Evolutionary conservation across 352 stramenopile species (phyloP).

Genomic region (Peronospora belbahrii): DNA sequence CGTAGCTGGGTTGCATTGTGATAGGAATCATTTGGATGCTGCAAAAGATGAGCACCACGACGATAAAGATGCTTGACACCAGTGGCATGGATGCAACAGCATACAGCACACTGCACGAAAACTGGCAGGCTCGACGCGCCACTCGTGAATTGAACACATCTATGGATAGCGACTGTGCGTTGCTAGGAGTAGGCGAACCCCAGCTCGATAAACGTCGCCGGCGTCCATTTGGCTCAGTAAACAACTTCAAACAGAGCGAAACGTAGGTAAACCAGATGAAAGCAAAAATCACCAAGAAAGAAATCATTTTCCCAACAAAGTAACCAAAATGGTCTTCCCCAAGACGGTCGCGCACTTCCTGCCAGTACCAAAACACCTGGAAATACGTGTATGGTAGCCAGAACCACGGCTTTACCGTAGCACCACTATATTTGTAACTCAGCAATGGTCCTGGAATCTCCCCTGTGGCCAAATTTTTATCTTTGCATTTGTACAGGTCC

Average conservation of each 20-base stretch:
- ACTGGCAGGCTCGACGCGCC: slow-evolving; percentile 60
- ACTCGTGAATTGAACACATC: slow-evolving; percentile 70
- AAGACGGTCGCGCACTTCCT: slow-evolving; percentile 47
- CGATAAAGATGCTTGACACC: slow-evolving; percentile 50
- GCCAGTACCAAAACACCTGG: slow-evolving; percentile 79
- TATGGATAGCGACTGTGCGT: slow-evolving; percentile 43
- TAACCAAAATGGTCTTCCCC: slow-evolving; percentile 55
- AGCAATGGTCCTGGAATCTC: slow-evolving; percentile 63
- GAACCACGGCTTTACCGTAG: slow-evolving; percentile 70
- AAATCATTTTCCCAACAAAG: slow-evolving; percentile 55
- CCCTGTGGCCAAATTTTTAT: slow-evolving; percentile 49
- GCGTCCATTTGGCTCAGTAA: slow-evolving; percentile 55
- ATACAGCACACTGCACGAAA: slow-evolving; percentile 69
- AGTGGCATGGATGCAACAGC: slow-evolving; percentile 56
- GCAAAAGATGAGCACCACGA: slow-evolving; percentile 40
- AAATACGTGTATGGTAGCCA: slow-evolving; percentile 80
- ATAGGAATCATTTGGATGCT: slow-evolving; percentile 45
- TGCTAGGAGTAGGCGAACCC: slow-evolving; percentile 43
- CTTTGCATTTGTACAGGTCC: slow-evolving; percentile 80
- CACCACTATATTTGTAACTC: slow-evolving; percentile 76
- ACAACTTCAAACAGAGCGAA: slow-evolving; percentile 56
- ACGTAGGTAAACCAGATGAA: slow-evolving; percentile 65
- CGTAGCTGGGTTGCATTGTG: slow-evolving; percentile 67
- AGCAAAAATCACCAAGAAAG: slow-evolving; percentile 48
- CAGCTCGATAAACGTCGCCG: slow-evolving; percentile 53